Evolutionary conservation across 1,139 yeast genomes (phyloP), one percentile per base, ranked within the genome.

Genomic region (Nakaseomyces glabratus): DNA sequence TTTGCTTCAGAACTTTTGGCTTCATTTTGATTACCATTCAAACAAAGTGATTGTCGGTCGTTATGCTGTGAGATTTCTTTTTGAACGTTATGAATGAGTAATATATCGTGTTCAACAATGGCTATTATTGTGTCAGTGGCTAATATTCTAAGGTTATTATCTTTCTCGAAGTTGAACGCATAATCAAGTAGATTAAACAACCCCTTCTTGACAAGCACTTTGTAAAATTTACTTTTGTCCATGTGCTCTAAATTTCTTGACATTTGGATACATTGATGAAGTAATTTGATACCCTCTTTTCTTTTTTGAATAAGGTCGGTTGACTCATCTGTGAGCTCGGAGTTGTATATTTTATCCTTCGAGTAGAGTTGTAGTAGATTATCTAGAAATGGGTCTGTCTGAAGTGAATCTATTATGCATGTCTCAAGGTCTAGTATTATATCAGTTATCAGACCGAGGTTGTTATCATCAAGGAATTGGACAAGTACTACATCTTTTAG

Each of bases 401-500:
- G 79, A 33, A 90, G 62, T 47, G 69, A 79, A 31, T 73, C 73
- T 28, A 88, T 71, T 16, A 88, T 75, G 37, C 55, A 49, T 5
- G 54, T 46, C 37, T 54, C 55, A 8, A 52, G 40, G 38, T 49
- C 55, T 20, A 51, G 29, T 13, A 53, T 51, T n/a, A 52, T 47
- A 23, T 54, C 58, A 13, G 77, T 64, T 20, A 90, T 63, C 41
- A 81, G 61, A 44, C 71, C 72, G 48, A 77, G 72, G 4, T 90
- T 71, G 34, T 78, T 73, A 50, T 90, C 97, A 55, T 90, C 97
- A 33, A 88, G 58, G 33, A 79, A 63, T 37, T 95, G 65, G 2
- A 90, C 90, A 23, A 88, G 60, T 1, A 82, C 93, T 19, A 84
- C 93, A 56, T 90, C 96, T 53, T 82, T 82, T 36, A 90, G 61